Percentiles rank a stretch among this genome's conserved stretches.
Conservation (phyloP, 371 early-diverging fungal species). For the Mucor racemosus region DNA sequence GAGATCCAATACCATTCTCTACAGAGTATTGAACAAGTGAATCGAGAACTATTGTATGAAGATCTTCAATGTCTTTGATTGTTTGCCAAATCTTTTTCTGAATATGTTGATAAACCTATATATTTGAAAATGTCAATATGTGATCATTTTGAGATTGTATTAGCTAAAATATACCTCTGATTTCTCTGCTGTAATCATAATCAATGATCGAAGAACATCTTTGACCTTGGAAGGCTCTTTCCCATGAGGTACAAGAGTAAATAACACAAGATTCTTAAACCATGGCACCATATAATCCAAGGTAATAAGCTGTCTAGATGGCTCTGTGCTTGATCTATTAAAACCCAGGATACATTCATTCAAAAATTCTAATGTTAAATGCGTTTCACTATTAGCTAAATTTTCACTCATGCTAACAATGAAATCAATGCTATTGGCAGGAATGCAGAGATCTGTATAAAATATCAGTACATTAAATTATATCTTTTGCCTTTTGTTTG, state of each 20-base stretch:
- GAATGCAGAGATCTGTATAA: slow-evolving; percentile 87
- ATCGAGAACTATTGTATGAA: slow-evolving; percentile 78
- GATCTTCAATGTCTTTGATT: slow-evolving; percentile 73
- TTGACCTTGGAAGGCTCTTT: slow-evolving; percentile 54
- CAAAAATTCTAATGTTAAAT: slow-evolving; percentile 87
- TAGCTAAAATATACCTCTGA: slow-evolving; percentile 65
- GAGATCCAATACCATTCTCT: slow-evolving; percentile 77
- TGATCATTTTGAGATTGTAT: too few relatives aligned
- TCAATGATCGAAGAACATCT: slow-evolving; percentile 74
- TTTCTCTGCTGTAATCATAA: slow-evolving; percentile 75
- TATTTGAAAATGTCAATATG: too few relatives aligned
- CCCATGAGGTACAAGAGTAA: slow-evolving; percentile 31
- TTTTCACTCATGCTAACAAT: slow-evolving; percentile 75
- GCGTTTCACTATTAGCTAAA: slow-evolving; percentile 72
- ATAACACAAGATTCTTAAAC: slow-evolving; percentile 75
- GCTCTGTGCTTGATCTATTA: slow-evolving; percentile 64
- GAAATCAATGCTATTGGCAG: slow-evolving; percentile 80
- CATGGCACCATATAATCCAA: slow-evolving; percentile 90
- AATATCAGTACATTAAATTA: too few relatives aligned
- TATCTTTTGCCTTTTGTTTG: too few relatives aligned
- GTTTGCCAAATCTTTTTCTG: slow-evolving; percentile 84
- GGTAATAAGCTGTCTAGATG: slow-evolving; percentile 66
- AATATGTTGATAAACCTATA: slow-evolving; percentile 73
- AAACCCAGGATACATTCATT: slow-evolving; percentile 84
- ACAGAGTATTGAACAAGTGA: slow-evolving; percentile 76